Conservation (phyloP, 768 basidiomycete genomes). For the Chalciporus pseudorubinellus region DNA sequence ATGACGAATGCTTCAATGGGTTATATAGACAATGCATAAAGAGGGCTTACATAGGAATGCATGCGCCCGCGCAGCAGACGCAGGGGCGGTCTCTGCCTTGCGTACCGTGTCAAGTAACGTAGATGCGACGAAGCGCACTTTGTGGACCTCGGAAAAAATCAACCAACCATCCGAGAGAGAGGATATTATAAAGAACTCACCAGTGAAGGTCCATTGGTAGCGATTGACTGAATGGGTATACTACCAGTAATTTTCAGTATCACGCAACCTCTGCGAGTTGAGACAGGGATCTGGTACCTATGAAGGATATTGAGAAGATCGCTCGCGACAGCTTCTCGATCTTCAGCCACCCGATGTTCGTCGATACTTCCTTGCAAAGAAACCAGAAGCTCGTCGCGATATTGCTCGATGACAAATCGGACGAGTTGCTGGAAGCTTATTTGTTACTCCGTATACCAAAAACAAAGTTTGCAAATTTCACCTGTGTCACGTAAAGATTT, state of each 20-base stretch:
- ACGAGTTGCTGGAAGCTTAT: constrained; percentile 72
- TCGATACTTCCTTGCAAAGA: constrained; percentile 64
- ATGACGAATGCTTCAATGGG: constrained; percentile 2
- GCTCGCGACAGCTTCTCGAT: constrained; percentile 81
- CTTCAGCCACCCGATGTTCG: constrained; percentile 64
- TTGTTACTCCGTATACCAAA: not conserved
- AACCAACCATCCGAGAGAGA: not conserved
- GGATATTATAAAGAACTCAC: constrained; percentile 33
- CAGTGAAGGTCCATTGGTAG: constrained; percentile 81
- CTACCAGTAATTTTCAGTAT: constrained; percentile 36
- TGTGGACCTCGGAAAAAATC: constrained; percentile 66
- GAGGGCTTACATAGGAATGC: constrained; percentile 71
- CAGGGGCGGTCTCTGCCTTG: constrained; percentile 76
- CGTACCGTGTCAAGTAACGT: constrained; percentile 82
- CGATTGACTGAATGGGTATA: constrained; percentile 92
- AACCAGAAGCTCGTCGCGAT: constrained; percentile 78
- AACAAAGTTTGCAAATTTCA: constrained; percentile 29
- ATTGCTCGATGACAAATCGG: constrained; percentile 89
- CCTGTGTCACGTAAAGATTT: constrained; percentile 91
- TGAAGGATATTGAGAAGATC: constrained; percentile 85
- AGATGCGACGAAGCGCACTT: constrained; percentile 91
- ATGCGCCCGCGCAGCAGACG: constrained; percentile 80
- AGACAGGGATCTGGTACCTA: constrained; percentile 45
- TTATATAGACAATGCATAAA: not conserved
- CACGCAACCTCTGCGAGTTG: not conserved